Evolutionary conservation across 768 basidiomycete genomes (phyloP), one percentile per base, ranked within the genome.

Genomic region (Mycena floridula): DNA sequence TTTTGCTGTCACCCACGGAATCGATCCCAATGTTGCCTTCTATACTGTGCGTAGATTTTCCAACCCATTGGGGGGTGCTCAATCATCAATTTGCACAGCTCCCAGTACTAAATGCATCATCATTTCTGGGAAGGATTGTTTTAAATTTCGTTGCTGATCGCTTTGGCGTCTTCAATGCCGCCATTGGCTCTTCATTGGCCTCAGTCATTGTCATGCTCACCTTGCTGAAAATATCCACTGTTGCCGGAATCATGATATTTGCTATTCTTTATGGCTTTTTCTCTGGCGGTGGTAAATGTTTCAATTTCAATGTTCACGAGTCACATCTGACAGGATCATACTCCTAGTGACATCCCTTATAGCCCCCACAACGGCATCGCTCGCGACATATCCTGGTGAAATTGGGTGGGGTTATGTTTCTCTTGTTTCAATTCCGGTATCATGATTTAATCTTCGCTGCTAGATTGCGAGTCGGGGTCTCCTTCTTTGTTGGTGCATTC

Each of bases 101-200:
- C 25, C 62, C 75, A 6, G 67, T 79, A 36, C 57, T 79, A 26
- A 79, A 78, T 50, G 70, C 64, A 1, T 72, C 76, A 8, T 72
- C 74, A 26, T 51, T 78, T 12, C 63, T 77, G 22, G 82, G 81
- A 11, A 73, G 82, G 5, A 61, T 75, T 5, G 50, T 82, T 8
- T 80, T 81, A 2, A 77, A 75, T 50, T 68, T 76, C 50, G 52
- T 81, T 15, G 76, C 77, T 2, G 76, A 78, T 52, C 59, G 57
- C 43, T 54, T 70, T 39, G 79, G 79, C 8, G 63, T 70, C 7
- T 74, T 74, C 50, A 77, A 76, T 53, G 67, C 74, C 50, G 64
- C 74, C 37, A 69, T 76, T 22, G 69, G 71, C 1, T 66, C 64
- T 32, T 59, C 70, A 11, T 54, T 65, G 26, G 57, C 69, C 16